Percentiles rank a stretch among this genome's conserved stretches.
Conservation (phyloP, 1,284 basidiomycete species). For the Porodaedalea pini region DNA sequence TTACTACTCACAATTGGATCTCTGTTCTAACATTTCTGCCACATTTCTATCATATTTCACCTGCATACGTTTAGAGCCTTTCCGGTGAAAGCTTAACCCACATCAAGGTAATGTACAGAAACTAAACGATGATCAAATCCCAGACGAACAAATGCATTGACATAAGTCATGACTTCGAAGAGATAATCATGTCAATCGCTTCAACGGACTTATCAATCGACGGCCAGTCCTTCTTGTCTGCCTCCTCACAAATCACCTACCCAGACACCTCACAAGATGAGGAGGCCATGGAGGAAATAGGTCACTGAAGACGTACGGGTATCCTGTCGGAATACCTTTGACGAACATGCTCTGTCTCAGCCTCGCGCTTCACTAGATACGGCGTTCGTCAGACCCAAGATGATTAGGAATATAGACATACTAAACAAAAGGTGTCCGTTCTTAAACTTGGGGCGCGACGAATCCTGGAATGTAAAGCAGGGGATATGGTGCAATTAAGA, state of each 20-base stretch:
- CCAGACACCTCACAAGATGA: slow-evolving; percentile 17
- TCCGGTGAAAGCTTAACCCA: slow-evolving; percentile 99
- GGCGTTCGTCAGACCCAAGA: slow-evolving; percentile 12
- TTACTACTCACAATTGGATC: too few species aligned
- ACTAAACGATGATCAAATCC: slow-evolving; percentile 98
- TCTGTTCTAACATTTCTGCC: too few species aligned
- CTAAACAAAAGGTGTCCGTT: slow-evolving; percentile 98
- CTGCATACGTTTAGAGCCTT: too few species aligned
- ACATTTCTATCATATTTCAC: too few species aligned
- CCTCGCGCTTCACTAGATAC: slow-evolving; percentile 91
- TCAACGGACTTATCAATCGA: slow-evolving; percentile 99
- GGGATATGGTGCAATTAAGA: slow-evolving; percentile 5
- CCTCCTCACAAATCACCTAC: slow-evolving; percentile 99
- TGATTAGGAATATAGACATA: slow-evolving; percentile 26
- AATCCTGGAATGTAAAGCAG: slow-evolving; percentile 11
- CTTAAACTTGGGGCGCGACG: slow-evolving; percentile 98
- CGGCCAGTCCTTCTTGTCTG: slow-evolving; percentile 97
- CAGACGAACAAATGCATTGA: slow-evolving; percentile 32
- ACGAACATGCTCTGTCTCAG: slow-evolving; percentile 93
- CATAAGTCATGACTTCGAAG: background rate
- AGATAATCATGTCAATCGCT: slow-evolving; percentile 27
- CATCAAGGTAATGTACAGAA: slow-evolving; percentile 99
- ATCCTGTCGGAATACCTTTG: slow-evolving; percentile 99
- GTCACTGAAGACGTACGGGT: slow-evolving; percentile 61
- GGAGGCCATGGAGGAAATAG: slow-evolving; percentile 20